These are phyloP conservation scores for Dalbergia cochinchinensis DNA, from an alignment of 306 rosid species.

Conservation along the genomic window DNA sequence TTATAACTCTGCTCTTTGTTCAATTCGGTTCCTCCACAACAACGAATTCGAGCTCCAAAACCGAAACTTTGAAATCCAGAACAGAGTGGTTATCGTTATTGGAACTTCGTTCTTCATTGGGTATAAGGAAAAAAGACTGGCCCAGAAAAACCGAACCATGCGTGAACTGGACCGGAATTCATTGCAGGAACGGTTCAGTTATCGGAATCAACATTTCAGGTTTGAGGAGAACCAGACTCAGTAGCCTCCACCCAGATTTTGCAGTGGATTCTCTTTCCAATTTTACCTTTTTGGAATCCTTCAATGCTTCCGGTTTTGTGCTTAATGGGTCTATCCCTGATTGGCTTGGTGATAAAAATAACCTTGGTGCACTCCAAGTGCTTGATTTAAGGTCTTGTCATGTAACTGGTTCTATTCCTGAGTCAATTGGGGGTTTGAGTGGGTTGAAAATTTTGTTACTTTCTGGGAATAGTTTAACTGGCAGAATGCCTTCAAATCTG, in stretches of 20 bases:
- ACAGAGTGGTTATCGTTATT: slow-evolving; percentile 68
- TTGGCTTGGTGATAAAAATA: slow-evolving; percentile 69
- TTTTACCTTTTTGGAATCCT: slow-evolving; percentile 62
- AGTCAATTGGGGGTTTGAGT: slow-evolving; percentile 66
- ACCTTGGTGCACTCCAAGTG: slow-evolving; percentile 56
- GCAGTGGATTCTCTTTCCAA: slow-evolving; percentile 71
- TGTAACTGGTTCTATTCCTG: slow-evolving; percentile 68
- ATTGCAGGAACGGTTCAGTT: slow-evolving; percentile 67
- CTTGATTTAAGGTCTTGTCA: slow-evolving; percentile 84
- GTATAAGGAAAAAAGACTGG: slow-evolving; percentile 79
- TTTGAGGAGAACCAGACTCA: slow-evolving; percentile 58
- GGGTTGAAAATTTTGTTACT: slow-evolving; percentile 56
- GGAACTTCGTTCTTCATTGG: slow-evolving; percentile 80
- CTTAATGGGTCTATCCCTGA: slow-evolving; percentile 88
- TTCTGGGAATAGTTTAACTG: slow-evolving; percentile 74
- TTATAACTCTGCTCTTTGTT: slow-evolving; percentile 51
- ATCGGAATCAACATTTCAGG: slow-evolving; percentile 65
- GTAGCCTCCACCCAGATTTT: slow-evolving; percentile 58
- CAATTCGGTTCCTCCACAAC: slow-evolving; percentile 52
- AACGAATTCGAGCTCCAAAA: neutral
- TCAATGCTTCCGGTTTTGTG: slow-evolving; percentile 86
- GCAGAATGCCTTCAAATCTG: slow-evolving; percentile 66
- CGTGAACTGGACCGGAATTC: slow-evolving; percentile 70
- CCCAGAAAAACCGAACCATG: slow-evolving; percentile 78
- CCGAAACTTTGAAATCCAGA: slow-evolving; percentile 47